Evolutionary conservation across 2,329 filamentous ascomycete genomes (phyloP), one percentile per base, ranked within the genome.

Genomic region (Parastagonospora avenae): DNA sequence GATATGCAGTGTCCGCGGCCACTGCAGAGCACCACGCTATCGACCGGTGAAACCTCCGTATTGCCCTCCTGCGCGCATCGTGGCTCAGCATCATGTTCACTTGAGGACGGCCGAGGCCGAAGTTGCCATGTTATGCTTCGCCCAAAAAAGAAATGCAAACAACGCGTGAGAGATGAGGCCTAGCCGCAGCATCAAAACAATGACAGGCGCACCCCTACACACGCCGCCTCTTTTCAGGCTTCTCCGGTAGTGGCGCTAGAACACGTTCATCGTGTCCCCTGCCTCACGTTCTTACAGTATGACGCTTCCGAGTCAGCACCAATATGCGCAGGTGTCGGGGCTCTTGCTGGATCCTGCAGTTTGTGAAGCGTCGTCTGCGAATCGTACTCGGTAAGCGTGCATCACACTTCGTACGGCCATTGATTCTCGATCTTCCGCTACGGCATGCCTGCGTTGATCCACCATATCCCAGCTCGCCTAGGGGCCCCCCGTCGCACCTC

Each of bases 121-220:
- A 27, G 45, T 54, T 60, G 58, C 64, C 60, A 24, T 67, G 60
- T 67, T 66, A 48, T 66, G 62, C 57, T 58, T 55, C 45, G 57
- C 44, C 50, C 40, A 48, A 51, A 58, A 59, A 54, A 54, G 55
- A 48, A 54, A 57, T 19, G 45, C 50, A 69, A 73, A 74, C 69
- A 72, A 72, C 68, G 69, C 70, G 69, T 65, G 50, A 57, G 66
- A 72, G 70, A 72, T 72, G 68, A 66, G 19, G 35, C 14, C 35
- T 16, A 16, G 12, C 15, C 35, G 35, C 35, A 14, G 35, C 35
- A 16, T n/a, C 55, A 47, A 62, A 54, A 58, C 48, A 52, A 55
- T 63, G 62, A 61, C 68, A 65, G 65, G 60, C 54, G 53, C 19
- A 57, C 56, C 67, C 66, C 49, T 62, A 60, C 51, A 54, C 50